Percentiles rank a stretch among this genome's conserved stretches.
Conservation (phyloP, 495 filamentous ascomycete species). For the Podospora fimiseda region DNA sequence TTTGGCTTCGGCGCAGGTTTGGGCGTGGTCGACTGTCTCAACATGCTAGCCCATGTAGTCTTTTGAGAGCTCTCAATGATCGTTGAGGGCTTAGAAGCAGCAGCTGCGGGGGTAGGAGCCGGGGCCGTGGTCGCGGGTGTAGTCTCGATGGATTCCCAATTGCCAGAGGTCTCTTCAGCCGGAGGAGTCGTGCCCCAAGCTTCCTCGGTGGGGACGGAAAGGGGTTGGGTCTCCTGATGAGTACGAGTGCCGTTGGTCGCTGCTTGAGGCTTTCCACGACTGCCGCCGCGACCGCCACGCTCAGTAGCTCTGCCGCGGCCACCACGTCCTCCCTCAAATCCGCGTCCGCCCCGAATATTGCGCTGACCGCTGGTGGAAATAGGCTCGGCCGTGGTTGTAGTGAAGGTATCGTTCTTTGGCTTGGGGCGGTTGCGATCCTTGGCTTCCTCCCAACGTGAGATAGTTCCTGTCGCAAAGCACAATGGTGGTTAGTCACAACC, state of each 20-base stretch:
- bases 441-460: conserved; percentile 92
- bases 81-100: conserved; percentile 26
- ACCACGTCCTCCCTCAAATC: conserved; percentile 58
- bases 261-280: conserved; percentile 42
- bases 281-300: conserved; percentile 64
- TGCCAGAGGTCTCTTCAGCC: conserved; percentile 19
- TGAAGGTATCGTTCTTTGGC: conserved; percentile 60
- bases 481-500: conserved; percentile 6
- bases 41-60: conserved; percentile 55
- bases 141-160: conserved; percentile 4
- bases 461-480: conserved; percentile 53
- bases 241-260: conserved; percentile 44
- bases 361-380: conserved; percentile 31
- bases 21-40: conserved; percentile 40
- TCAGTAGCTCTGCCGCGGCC: conserved; percentile 67
- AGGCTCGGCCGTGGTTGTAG: conserved; percentile 47
- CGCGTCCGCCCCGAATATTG: conserved; percentile 57
- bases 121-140: conserved; percentile 19
- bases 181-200: conserved; percentile 34
- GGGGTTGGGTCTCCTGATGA: conserved; percentile 43
- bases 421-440: conserved; percentile 91
- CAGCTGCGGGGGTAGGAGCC: conserved; percentile 10
- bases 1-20: conserved; percentile 41
- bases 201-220: conserved; percentile 46
- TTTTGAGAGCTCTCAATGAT: conserved; percentile 35